Percentiles rank a stretch among this genome's conserved stretches.
Conservation (phyloP, 495 filamentous ascomycete species). For the Barbatosphaeria neglecta region DNA sequence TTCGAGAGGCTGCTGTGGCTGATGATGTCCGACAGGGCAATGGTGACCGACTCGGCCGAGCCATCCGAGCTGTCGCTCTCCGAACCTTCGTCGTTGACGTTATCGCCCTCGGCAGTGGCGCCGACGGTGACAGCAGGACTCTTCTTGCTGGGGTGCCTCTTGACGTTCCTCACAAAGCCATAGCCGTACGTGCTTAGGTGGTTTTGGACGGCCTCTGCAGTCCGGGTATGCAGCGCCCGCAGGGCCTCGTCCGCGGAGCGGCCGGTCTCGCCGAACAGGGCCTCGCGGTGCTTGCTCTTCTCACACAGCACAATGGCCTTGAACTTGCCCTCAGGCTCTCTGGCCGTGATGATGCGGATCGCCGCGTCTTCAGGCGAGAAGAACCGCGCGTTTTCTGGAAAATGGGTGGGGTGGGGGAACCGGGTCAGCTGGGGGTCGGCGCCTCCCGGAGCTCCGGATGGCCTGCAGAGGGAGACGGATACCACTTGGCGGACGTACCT, state of each 20-base stretch:
- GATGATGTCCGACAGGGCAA: slow-evolving; percentile 12
- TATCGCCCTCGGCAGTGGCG: too few species aligned
- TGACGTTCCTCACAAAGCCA: slow-evolving; percentile 7
- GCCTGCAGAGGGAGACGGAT: background rate
- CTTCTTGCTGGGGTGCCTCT: slow-evolving; percentile 3
- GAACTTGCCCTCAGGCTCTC: slow-evolving; percentile 17
- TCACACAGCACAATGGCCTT: slow-evolving; percentile 20
- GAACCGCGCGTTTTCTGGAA: slow-evolving; percentile 29
- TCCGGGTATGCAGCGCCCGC: slow-evolving; percentile 20
- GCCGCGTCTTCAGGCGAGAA: slow-evolving; percentile 12
- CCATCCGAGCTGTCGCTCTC: slow-evolving; percentile 11
- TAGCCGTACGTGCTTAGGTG: slow-evolving; percentile 26
- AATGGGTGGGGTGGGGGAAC: background rate
- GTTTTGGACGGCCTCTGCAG: slow-evolving; percentile 24
- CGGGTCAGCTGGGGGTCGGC: background rate
- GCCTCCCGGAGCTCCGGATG: background rate
- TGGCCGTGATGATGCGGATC: slow-evolving; percentile 20
- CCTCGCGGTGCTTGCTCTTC: slow-evolving; percentile 15
- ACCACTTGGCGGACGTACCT: slow-evolving; percentile 6
- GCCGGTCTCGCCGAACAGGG: slow-evolving; percentile 16
- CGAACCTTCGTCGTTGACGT: slow-evolving; percentile 5
- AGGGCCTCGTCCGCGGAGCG: slow-evolving; percentile 9
- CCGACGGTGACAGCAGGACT: too few species aligned
- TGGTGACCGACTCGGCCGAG: slow-evolving; percentile 14
- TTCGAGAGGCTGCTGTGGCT: slow-evolving; percentile 21